Conservation (phyloP, 306 rosid genomes). For the Herpetospermum pedunculosum region DNA sequence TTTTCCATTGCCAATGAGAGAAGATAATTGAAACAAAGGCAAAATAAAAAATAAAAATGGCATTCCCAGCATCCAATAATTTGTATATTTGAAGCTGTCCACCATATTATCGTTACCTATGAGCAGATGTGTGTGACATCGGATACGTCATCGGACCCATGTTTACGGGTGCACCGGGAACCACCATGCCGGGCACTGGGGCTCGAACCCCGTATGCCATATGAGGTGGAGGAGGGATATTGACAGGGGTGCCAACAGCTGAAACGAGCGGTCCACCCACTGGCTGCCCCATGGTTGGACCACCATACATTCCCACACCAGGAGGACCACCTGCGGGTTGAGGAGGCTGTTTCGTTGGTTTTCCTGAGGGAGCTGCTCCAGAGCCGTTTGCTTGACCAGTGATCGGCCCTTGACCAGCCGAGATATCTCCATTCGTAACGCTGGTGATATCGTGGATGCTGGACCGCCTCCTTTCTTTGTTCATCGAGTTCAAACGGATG, state of each 20-base stretch:
- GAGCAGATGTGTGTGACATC: constrained; percentile 61
- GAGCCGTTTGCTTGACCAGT: constrained; percentile 76
- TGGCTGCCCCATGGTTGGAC: constrained; percentile 81
- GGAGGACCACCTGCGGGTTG: constrained; percentile 44
- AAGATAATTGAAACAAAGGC: neutral
- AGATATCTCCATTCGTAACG: constrained; percentile 58
- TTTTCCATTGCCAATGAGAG: constrained; percentile 1
- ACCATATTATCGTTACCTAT: constrained; percentile 46
- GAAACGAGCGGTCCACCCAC: constrained; percentile 83
- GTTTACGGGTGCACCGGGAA: constrained; percentile 70
- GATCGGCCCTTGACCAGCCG: constrained; percentile 66
- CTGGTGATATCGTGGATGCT: constrained; percentile 95
- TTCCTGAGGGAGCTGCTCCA: constrained; percentile 31
- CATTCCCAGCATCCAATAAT: constrained; percentile 28
- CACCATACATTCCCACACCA: constrained; percentile 50
- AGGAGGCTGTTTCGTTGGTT: constrained; percentile 39
- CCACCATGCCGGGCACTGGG: constrained; percentile 49
- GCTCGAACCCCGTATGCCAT: constrained; percentile 75
- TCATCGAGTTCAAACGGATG: constrained; percentile 92
- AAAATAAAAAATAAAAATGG: neutral
- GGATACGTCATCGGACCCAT: constrained; percentile 65
- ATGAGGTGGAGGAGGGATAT: constrained; percentile 48
- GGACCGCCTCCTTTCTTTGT: constrained; percentile 91
- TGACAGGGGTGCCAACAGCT: constrained; percentile 84
- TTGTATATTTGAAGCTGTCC: constrained; percentile 36